A percentile compares a stretch with the other conserved stretches of the same genome.
phyloP scores from a whole-genome alignment of 202 grass and related monocot genomes.

The Setaria italica region DNA sequence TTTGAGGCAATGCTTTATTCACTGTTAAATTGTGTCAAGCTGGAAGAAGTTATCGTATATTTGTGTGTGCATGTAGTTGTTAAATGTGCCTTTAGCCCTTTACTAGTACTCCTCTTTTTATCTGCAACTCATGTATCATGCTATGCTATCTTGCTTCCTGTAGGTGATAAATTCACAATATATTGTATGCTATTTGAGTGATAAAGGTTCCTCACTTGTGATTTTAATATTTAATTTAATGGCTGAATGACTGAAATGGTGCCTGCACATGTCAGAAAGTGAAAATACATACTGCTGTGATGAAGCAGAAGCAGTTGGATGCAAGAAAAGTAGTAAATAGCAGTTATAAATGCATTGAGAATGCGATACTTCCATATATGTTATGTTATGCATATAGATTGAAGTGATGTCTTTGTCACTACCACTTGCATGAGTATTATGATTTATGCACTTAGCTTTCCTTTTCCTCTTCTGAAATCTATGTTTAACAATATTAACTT shows the following conservation, averaged over 20 bases:
- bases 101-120: background rate
- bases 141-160: background rate
- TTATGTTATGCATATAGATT: background rate
- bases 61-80: background rate
- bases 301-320: background rate
- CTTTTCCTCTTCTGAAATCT: conserved; percentile 6
- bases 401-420: background rate
- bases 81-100: background rate
- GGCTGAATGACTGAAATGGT: background rate
- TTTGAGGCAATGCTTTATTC: background rate
- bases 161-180: background rate
- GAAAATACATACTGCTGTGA: background rate
- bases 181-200: background rate
- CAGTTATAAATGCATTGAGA: background rate
- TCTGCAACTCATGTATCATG: background rate
- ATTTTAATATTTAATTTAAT: background rate
- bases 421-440: background rate
- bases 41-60: conserved; percentile 1
- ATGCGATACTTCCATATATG: background rate
- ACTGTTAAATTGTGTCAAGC: conserved; percentile 21
- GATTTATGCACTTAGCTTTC: background rate
- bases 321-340: background rate
- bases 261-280: background rate
- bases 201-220: background rate
- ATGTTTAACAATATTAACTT: background rate